Percentiles rank a stretch among this genome's conserved stretches.
phyloP scores from a whole-genome alignment of 495 filamentous ascomycete genomes.

The Trypethelium eluteriae region DNA sequence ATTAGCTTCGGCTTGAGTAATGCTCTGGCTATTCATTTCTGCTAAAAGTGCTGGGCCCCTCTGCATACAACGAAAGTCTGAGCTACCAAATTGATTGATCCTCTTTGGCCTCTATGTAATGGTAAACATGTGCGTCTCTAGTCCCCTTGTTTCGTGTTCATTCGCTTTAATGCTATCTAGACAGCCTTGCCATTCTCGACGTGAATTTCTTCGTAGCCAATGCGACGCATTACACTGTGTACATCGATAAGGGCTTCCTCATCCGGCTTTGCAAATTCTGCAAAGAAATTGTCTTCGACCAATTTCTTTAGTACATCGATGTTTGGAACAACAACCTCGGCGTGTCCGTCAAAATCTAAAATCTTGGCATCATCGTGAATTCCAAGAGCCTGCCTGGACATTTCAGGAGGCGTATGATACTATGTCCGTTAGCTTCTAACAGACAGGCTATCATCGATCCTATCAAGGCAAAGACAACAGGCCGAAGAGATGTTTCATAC shows the following conservation, averaged over 20 bases:
- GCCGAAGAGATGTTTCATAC: not conserved
- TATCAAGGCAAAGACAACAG: not conserved
- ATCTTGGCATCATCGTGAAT: not conserved
- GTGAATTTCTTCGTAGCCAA: constrained; percentile 8
- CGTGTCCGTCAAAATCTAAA: constrained; percentile 2
- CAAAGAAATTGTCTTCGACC: constrained; percentile 2
- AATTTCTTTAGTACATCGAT: not conserved
- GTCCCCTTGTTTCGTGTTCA: no score
- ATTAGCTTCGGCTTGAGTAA: no score
- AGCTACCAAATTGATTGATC: no score
- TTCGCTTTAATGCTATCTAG: no score
- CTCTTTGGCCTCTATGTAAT: no score
- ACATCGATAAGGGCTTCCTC: not conserved
- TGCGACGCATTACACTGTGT: not conserved
- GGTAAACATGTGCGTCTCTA: no score
- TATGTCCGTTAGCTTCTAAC: not conserved
- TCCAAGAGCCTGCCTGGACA: not conserved
- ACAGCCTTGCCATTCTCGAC: not conserved
- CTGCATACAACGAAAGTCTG: no score
- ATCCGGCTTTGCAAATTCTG: not conserved
- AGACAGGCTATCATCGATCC: not conserved
- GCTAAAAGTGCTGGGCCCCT: no score
- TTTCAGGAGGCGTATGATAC: constrained; percentile 7
- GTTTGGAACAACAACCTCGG: constrained; percentile 1
- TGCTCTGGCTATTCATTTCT: no score